These are phyloP conservation scores for Neohortaea acidophila DNA, from an alignment of 495 filamentous ascomycete genomes.

Conservation along the genomic window DNA sequence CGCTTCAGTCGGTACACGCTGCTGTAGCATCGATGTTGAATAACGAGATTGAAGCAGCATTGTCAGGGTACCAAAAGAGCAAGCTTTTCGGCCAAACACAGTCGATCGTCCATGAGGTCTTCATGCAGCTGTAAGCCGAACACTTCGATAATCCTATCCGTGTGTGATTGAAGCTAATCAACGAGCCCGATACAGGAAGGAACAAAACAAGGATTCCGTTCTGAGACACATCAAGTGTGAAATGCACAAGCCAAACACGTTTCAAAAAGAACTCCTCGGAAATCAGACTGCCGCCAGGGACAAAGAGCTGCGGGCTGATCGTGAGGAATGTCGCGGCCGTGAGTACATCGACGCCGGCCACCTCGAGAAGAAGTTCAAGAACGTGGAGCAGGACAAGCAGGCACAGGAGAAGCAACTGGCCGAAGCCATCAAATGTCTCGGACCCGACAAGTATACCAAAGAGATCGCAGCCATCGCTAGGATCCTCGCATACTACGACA, in stretches of 20 bases:
- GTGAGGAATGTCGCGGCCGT: background rate
- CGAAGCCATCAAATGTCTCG: conserved; percentile 21
- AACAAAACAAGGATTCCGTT: no score
- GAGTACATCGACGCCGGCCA: conserved; percentile 7
- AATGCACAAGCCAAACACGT: conserved; percentile 11
- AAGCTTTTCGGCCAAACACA: conserved; percentile 12
- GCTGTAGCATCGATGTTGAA: conserved; percentile 4
- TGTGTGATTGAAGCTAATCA: no score
- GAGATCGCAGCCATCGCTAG: conserved; percentile 39
- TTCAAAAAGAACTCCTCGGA: background rate
- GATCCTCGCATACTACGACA: conserved; percentile 38
- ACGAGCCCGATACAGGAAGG: no score
- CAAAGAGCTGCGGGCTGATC: background rate
- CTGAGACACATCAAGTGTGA: conserved; percentile 6
- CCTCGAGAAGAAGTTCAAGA: conserved; percentile 1
- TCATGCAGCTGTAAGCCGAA: conserved; percentile 5
- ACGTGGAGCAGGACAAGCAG: conserved; percentile 1
- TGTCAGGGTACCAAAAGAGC: conserved; percentile 10
- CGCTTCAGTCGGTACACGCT: conserved; percentile 6
- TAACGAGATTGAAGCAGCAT: background rate
- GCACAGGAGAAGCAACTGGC: conserved; percentile 2
- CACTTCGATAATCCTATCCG: no score
- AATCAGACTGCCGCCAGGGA: background rate
- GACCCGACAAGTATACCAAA: conserved; percentile 29
- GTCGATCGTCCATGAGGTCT: conserved; percentile 3